Evolutionary conservation across 495 filamentous ascomycete species (phyloP), one percentile per base, ranked within the genome.

Genomic region (Pyrenula massariospora): DNA sequence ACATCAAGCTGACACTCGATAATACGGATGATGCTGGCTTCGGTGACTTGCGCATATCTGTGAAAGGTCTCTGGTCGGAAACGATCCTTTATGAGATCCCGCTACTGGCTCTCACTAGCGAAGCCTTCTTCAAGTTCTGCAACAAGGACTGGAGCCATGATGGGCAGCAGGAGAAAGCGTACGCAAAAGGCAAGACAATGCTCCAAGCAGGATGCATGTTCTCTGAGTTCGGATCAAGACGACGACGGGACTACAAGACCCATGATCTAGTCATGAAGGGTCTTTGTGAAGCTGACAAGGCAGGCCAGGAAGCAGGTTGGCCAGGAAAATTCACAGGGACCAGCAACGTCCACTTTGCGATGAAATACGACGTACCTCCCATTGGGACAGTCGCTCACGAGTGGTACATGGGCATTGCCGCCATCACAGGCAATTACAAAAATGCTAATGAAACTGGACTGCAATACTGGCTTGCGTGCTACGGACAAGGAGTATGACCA

Each of bases 341-440:
- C 1, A 96, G 91, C 68, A 98, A 98, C 65, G 94, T 97, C 21
- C 93, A 98, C 65, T 86, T 97, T 58, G 93, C 93, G 19, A 94
- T 94, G 88, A 87, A 89, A 65, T 88, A 92, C 66, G 81, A 80
- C 21, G 78, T 93, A 24, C 70, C 80, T 8, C 88, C 92, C 0
- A 83, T 98, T 20, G 93, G 93, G 15, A 98, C 93, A 1, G 91
- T 98, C 1, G 93, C 94, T 0, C 93, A 98, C 60, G 93, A 98
- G 70, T 98, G 94, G 94, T 96, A 95, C 72, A 98, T 98, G 93
- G 89, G 88, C 48, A 89, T 95, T 54, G 93, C 93, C 15, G 91
- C 93, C 31, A 87, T 96, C 63, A 91, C 87, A 2, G 77, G 87
- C 56, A 82, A 96, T 70, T 98, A 97, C 62, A 72, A 77, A 59